phyloP scores from a whole-genome alignment of 805 yeast genomes.

The Henningerozyma blattae region DNA sequence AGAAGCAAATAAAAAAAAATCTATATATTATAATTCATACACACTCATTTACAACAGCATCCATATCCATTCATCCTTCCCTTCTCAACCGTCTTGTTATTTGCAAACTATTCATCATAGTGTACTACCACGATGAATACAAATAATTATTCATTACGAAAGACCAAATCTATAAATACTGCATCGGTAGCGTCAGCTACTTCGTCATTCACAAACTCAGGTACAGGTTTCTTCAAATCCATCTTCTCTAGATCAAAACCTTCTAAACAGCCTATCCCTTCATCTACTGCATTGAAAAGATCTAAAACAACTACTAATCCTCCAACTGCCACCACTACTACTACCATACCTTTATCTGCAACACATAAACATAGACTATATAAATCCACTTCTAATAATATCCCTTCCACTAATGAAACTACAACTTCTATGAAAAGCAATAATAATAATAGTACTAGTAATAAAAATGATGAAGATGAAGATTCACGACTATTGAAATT shows the following conservation, averaged over 20 bases:
- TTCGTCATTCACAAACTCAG: not conserved
- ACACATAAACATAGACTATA: not conserved
- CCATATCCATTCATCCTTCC: too few relatives aligned
- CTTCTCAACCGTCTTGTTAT: too few relatives aligned
- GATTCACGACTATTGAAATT: constrained; percentile 39
- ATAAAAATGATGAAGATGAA: constrained; percentile 9
- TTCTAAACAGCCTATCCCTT: not conserved
- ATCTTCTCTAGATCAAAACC: too few relatives aligned
- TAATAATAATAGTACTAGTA: constrained; percentile 2
- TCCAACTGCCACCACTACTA: not conserved
- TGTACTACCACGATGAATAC: too few relatives aligned
- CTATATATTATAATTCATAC: too few relatives aligned
- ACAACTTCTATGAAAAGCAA: constrained; percentile 1
- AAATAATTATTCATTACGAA: too few relatives aligned
- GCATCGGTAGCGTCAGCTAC: too few relatives aligned
- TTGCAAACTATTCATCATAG: too few relatives aligned
- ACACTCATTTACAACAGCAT: too few relatives aligned
- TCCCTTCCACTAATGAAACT: constrained; percentile 9
- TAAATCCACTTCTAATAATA: not conserved
- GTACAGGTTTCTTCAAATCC: too few relatives aligned
- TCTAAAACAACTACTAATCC: constrained; percentile 3
- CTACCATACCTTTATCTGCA: not conserved
- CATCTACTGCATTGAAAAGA: constrained; percentile 1
- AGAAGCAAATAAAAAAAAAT: too few relatives aligned
- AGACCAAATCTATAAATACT: too few relatives aligned